These are phyloP conservation scores for Coemansia sp. DNA, from an alignment of 192 early-diverging fungal genomes.

Conservation along the genomic window DNA sequence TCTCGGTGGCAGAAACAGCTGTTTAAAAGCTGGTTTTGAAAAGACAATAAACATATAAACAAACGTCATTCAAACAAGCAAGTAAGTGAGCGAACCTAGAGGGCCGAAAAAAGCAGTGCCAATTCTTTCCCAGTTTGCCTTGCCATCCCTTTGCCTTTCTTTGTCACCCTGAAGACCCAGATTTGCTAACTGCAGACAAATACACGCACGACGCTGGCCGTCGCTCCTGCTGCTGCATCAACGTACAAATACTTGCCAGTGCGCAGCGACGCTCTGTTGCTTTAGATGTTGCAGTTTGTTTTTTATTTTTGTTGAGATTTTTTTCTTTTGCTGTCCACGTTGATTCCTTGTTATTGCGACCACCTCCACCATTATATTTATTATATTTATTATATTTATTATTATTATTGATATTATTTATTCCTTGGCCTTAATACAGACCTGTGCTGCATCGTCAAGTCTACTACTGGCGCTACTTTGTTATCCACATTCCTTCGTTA, in stretches of 20 bases:
- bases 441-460: neutral
- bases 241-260: neutral
- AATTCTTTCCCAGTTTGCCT: neutral
- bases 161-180: neutral
- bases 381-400: neutral
- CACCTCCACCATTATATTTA: neutral
- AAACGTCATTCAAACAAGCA: neutral
- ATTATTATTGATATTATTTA: conserved; percentile 2
- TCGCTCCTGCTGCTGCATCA: neutral
- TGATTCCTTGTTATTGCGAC: neutral
- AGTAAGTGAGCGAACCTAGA: neutral
- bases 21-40: neutral
- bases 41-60: neutral
- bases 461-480: neutral
- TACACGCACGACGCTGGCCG: too few relatives aligned
- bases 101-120: neutral
- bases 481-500: conserved; percentile 4
- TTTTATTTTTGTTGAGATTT: neutral
- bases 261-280: neutral
- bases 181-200: neutral
- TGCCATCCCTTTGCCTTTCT: neutral
- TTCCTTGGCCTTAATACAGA: too few relatives aligned
- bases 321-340: neutral
- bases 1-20: neutral
- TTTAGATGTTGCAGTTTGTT: neutral